phyloP scores from a whole-genome alignment of 768 basidiomycete species.

The Tulasnella sp. region DNA sequence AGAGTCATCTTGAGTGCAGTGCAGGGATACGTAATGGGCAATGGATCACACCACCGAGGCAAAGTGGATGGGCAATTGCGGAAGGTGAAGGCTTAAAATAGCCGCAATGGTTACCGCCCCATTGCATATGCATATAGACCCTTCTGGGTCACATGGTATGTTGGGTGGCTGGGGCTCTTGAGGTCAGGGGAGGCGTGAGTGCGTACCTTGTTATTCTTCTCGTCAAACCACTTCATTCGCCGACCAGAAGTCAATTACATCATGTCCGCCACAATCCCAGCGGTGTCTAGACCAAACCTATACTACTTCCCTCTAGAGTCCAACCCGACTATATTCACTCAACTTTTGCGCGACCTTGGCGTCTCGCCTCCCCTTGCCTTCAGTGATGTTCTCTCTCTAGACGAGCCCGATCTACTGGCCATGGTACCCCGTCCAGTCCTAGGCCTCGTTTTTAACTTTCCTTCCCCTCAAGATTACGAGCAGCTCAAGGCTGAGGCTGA shows the following conservation, averaged over 20 bases:
- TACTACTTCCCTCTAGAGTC: slow-evolving; percentile 11
- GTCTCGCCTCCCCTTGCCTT: not conserved
- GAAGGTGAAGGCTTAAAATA: too few species aligned
- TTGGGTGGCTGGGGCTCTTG: too few species aligned
- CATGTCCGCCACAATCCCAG: not conserved
- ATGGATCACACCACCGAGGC: too few species aligned
- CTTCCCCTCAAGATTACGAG: not conserved
- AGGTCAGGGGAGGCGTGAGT: too few species aligned
- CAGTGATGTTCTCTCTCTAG: slow-evolving; percentile 14
- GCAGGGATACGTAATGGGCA: too few species aligned
- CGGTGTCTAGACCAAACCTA: not conserved
- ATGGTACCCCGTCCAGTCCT: slow-evolving; percentile 11
- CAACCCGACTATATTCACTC: slow-evolving; percentile 11
- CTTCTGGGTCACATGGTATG: too few species aligned
- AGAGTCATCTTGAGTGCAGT: too few species aligned
- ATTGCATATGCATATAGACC: too few species aligned
- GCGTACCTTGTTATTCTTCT: too few species aligned
- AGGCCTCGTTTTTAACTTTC: slow-evolving; percentile 10
- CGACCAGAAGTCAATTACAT: not conserved
- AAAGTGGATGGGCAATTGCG: too few species aligned
- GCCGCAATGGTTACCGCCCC: too few species aligned
- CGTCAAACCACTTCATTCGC: too few species aligned
- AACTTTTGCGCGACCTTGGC: slow-evolving; percentile 6
- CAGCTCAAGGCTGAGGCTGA: not conserved
- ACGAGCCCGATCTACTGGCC: slow-evolving; percentile 10